Evolutionary conservation across 257 asterid genomes (phyloP).

Genomic region (Euphrasia confusa): DNA sequence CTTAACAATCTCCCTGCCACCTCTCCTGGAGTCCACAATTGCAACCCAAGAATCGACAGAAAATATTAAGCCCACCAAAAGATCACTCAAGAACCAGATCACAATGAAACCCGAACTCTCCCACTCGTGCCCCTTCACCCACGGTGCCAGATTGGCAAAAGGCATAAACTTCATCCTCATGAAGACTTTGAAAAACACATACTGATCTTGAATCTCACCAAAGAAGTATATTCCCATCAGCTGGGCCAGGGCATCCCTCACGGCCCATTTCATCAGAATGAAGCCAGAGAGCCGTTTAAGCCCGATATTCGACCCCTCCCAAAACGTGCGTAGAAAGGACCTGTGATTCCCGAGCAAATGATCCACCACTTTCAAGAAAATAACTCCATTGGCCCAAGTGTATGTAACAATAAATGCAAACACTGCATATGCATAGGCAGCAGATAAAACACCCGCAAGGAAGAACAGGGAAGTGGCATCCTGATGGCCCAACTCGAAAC

Average conservation of each 20-base stretch:
- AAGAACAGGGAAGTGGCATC: slow-evolving; percentile 42
- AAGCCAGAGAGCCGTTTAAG: slow-evolving; percentile 54
- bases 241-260: slow-evolving; percentile 60
- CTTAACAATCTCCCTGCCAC: slow-evolving; percentile 62
- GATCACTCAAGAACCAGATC: slow-evolving; percentile 52
- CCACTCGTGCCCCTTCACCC: slow-evolving; percentile 58
- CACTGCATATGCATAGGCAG: slow-evolving; percentile 46
- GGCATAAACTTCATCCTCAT: slow-evolving; percentile 58
- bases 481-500: slow-evolving; percentile 43
- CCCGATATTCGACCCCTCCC: slow-evolving; percentile 63
- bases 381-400: slow-evolving; percentile 53
- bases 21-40: slow-evolving; percentile 54
- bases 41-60: slow-evolving; percentile 67
- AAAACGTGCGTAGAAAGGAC: slow-evolving; percentile 37
- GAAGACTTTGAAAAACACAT: slow-evolving; percentile 45
- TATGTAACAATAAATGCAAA: slow-evolving; percentile 52
- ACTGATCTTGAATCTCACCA: slow-evolving; percentile 56
- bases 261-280: slow-evolving; percentile 67
- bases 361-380: slow-evolving; percentile 49
- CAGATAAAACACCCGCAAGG: slow-evolving; percentile 37
- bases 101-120: slow-evolving; percentile 52
- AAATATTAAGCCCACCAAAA: slow-evolving; percentile 51
- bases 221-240: slow-evolving; percentile 47
- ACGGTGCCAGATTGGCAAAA: slow-evolving; percentile 35
- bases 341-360: slow-evolving; percentile 41